Percentiles rank a stretch among this genome's conserved stretches.
Conservation (phyloP, 2,329 filamentous ascomycete species). For the Trichoderma afroharzianum region DNA sequence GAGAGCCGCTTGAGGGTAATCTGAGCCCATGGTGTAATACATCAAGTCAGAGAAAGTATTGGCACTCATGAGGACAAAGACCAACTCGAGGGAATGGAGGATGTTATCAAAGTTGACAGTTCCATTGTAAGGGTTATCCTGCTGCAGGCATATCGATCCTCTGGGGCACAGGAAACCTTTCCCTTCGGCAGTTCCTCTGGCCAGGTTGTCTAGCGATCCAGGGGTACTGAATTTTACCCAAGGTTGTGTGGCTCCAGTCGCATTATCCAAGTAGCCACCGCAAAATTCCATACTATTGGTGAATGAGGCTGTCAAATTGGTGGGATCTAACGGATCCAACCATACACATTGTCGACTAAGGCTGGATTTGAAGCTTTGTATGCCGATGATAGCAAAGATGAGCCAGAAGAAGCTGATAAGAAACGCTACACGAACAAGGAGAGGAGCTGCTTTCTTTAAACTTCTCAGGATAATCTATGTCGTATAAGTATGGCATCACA, state of each 20-base stretch:
- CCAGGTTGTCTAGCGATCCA: constrained; percentile 44
- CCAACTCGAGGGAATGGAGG: constrained; percentile 81
- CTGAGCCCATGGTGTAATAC: constrained; percentile 88
- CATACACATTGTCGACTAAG: constrained; percentile 74
- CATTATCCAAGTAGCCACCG: constrained; percentile 70
- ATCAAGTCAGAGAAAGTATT: constrained; percentile 96
- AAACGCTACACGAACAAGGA: constrained; percentile 89
- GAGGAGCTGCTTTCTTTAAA: constrained; percentile 89
- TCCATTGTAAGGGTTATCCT: constrained; percentile 71
- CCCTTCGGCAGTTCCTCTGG: constrained; percentile 47
- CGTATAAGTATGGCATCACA: constrained; percentile 16
- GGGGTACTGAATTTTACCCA: constrained; percentile 56
- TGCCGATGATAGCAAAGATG: constrained; percentile 90
- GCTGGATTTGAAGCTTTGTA: constrained; percentile 92
- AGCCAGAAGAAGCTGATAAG: constrained; percentile 97
- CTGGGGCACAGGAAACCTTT: constrained; percentile 89
- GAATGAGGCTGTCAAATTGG: constrained; percentile 53
- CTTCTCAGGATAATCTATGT: constrained; percentile 82
- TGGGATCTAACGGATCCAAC: constrained; percentile 61
- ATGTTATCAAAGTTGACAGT: constrained; percentile 97
- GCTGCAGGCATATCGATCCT: constrained; percentile 79
- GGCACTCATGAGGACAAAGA: constrained; percentile 97
- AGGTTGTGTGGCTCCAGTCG: constrained; percentile 54
- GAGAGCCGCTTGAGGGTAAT: constrained; percentile 81
- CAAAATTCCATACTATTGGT: constrained; percentile 73